These are phyloP conservation scores for Aspergillus caelatus DNA, from an alignment of 2,329 filamentous ascomycete species.

Conservation along the genomic window DNA sequence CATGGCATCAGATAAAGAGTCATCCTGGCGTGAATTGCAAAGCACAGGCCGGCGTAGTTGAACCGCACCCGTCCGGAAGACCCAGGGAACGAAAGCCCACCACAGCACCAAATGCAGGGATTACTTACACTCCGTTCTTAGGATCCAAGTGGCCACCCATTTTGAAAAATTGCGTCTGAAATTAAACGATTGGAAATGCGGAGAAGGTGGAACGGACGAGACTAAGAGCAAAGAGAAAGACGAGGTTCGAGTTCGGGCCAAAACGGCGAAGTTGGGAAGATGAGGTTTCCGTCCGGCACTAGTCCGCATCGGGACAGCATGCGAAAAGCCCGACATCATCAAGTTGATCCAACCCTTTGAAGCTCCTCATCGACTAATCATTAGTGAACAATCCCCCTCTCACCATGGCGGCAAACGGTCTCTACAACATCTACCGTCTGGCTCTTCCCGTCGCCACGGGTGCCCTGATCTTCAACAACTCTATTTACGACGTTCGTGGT, in stretches of 20 bases:
- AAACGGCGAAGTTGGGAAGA: slow-evolving; percentile 35
- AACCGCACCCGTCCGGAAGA: slow-evolving; percentile 10
- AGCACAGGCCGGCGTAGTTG: neutral
- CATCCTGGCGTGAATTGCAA: neutral
- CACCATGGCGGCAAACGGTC: slow-evolving; percentile 52
- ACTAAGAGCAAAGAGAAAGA: slow-evolving; percentile 21
- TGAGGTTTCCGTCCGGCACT: slow-evolving; percentile 31
- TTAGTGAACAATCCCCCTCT: slow-evolving; percentile 13
- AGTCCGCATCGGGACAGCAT: slow-evolving; percentile 37
- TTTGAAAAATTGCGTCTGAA: slow-evolving; percentile 26
- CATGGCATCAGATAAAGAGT: neutral
- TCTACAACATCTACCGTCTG: slow-evolving; percentile 41
- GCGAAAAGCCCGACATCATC: slow-evolving; percentile 43
- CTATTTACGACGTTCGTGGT: slow-evolving; percentile 96
- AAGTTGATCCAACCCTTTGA: slow-evolving; percentile 19
- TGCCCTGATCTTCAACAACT: slow-evolving; percentile 69
- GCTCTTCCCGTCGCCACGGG: slow-evolving; percentile 75
- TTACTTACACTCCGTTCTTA: slow-evolving; percentile 49
- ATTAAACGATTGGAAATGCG: slow-evolving; percentile 15
- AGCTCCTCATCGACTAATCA: slow-evolving; percentile 16
- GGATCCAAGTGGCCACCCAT: slow-evolving; percentile 44
- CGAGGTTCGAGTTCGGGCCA: slow-evolving; percentile 29
- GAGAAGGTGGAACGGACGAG: slow-evolving; percentile 17
- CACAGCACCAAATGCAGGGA: neutral
- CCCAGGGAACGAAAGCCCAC: slow-evolving; percentile 4